Percentiles rank a stretch among this genome's conserved stretches.
Evolutionary conservation across 2,329 filamentous ascomycete genomes (phyloP).

Genomic region (Apiospora phragmitis): DNA sequence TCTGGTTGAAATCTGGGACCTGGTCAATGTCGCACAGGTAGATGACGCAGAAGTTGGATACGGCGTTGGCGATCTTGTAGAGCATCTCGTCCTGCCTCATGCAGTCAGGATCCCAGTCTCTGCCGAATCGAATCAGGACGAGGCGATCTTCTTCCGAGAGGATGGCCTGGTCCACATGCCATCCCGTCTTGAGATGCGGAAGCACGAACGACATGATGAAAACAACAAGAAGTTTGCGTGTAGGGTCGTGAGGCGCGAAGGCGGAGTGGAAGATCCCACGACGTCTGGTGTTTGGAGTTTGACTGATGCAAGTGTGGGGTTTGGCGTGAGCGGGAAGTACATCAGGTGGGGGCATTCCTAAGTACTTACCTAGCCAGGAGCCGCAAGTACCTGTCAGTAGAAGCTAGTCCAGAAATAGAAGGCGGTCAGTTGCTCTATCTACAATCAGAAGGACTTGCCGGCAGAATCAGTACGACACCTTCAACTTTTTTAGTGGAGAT

Average conservation of each 20-base stretch:
- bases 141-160: conserved; percentile 85
- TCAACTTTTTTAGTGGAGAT: background rate
- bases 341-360: background rate
- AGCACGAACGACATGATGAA: conserved; percentile 59
- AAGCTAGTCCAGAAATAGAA: background rate
- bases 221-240: background rate
- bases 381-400: background rate
- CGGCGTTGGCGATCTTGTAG: conserved; percentile 87
- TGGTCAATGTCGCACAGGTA: conserved; percentile 93
- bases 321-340: background rate
- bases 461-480: background rate
- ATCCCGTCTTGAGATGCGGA: conserved; percentile 86
- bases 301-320: background rate
- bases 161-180: conserved; percentile 98
- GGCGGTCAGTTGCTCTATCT: background rate
- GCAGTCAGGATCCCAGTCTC: conserved; percentile 78
- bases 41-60: conserved; percentile 91
- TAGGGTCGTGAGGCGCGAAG: background rate
- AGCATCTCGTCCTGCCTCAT: conserved; percentile 86
- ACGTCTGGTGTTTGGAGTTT: background rate
- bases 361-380: no score
- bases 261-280: conserved; percentile 3
- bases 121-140: conserved; percentile 90
- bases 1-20: conserved; percentile 90
- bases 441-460: background rate